Conservation (phyloP, 164 flowering plant species). For the Vitis rotundifolia region DNA sequence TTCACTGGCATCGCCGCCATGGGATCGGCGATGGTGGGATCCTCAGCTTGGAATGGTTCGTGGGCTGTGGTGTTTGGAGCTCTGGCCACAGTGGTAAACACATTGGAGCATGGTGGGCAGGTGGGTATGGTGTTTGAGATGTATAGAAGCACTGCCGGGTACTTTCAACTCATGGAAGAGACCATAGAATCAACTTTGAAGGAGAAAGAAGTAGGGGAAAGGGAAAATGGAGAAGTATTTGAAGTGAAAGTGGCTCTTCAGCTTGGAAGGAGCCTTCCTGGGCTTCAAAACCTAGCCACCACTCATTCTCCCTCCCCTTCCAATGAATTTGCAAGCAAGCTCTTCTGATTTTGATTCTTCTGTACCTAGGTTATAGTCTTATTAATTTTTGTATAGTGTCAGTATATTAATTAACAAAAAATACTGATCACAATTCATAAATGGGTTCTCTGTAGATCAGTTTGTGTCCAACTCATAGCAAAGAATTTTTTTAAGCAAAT, state of each 20-base stretch:
- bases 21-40: constrained; percentile 22
- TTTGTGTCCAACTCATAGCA: too few species aligned
- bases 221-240: constrained; percentile 25
- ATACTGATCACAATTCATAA: too few species aligned
- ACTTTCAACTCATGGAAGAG: constrained; percentile 37
- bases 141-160: constrained; percentile 48
- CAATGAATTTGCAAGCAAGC: constrained; percentile 15
- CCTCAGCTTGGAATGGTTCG: constrained; percentile 19
- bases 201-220: constrained; percentile 28
- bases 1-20: constrained; percentile 42
- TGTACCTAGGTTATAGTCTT: too few species aligned
- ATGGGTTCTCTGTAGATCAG: too few species aligned
- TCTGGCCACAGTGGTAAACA: constrained; percentile 43
- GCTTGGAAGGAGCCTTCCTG: constrained; percentile 14
- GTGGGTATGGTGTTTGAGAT: constrained; percentile 67
- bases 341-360: constrained; percentile 1
- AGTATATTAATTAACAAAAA: too few species aligned
- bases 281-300: constrained; percentile 7
- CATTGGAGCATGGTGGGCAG: constrained; percentile 53
- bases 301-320: background rate
- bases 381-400: too few species aligned
- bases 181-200: constrained; percentile 26
- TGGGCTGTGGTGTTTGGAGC: constrained; percentile 36
- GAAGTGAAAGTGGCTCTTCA: constrained; percentile 13
- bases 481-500: too few species aligned